Evolutionary conservation across 2,329 filamentous ascomycete species (phyloP).

Genomic region (Hypocrella siamensis): DNA sequence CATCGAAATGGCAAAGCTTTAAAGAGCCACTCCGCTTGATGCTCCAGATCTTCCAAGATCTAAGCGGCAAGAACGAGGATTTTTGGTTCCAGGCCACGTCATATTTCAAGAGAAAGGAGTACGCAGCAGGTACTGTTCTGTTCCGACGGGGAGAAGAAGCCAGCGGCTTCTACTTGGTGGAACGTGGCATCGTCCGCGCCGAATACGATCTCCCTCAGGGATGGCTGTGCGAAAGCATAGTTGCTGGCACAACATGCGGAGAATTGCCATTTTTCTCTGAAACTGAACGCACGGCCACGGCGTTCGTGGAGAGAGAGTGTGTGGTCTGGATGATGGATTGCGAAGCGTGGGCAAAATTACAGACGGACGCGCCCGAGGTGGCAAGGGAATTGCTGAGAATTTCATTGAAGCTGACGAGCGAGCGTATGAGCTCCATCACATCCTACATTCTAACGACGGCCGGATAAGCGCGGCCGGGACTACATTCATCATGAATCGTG

Average conservation of each 20-base stretch:
- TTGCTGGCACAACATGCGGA: conserved; percentile 87
- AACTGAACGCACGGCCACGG: conserved; percentile 74
- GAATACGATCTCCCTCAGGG: conserved; percentile 90
- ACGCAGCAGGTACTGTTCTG: conserved; percentile 52
- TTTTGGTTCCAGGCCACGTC: conserved; percentile 76
- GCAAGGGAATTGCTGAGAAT: conserved; percentile 73
- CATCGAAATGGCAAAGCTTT: conserved; percentile 67
- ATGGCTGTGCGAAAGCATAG: conserved; percentile 75
- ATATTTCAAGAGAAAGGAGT: conserved; percentile 60
- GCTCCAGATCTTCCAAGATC: conserved; percentile 84
- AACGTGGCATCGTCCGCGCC: conserved; percentile 74
- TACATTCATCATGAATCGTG: too few species aligned
- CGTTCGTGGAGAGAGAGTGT: conserved; percentile 66
- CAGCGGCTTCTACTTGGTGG: conserved; percentile 77
- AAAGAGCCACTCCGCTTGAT: conserved; percentile 83
- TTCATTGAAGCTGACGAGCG: conserved; percentile 83
- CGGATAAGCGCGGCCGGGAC: conserved; percentile 22
- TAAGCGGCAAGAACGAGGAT: conserved; percentile 77
- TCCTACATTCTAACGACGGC: conserved; percentile 36
- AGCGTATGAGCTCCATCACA: conserved; percentile 66
- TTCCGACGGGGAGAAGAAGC: conserved; percentile 66
- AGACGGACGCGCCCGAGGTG: conserved; percentile 58
- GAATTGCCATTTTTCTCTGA: conserved; percentile 94
- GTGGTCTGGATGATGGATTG: conserved; percentile 69
- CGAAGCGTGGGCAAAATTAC: conserved; percentile 56